Base-by-base conservation (phyloP, 768 basidiomycete species). In the Stropharia rugosoannulata region DNA sequence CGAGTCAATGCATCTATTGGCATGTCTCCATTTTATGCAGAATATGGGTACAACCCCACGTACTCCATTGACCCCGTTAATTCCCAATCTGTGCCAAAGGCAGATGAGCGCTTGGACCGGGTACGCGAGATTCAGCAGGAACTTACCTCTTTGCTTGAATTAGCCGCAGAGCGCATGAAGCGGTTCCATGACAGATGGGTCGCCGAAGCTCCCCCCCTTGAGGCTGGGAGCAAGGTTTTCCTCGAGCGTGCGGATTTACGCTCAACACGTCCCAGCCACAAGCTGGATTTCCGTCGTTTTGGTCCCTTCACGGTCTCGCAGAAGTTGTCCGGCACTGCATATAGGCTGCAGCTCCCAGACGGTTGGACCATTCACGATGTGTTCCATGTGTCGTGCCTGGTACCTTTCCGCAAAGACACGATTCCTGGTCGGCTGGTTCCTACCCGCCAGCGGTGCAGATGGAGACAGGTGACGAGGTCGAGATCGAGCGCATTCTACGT, bases 351-450 rank as follows among this genome's bases (percentile, higher is more conserved):
- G 1, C 16, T 52, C 4, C 51, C 51, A 3, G 51, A 40, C 25
- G 51, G 51, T 2, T 52, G 38, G 51, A 22, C 2, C 0, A 52
- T 52, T 27, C 51, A 52, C 18, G 4, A 11, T 25, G 51, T 52
- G 13, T 52, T 52, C 27, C 51, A 52, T 18, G 51, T 52, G 1
- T 52, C 51, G 7, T 52, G 51, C n/a, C 25, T 52, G 29, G 39
- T 52, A 7, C 51, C 51, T 8, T n/a, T 27, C 5, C 51, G 19
- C 4, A 15, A 18, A 8, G 51, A 52, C 40, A 43, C 41, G 1
- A 52, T 52, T 29, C 22, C 27, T n/a, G 51, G 51, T 1, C 5
- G 39, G 39, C 22, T 22, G 22, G n/a, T n/a, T n/a, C n/a, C n/a
- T n/a, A n/a, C n/a, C 51, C 51, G 8, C 39, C 38, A 8, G 39